Evolutionary conservation across 2,329 filamentous ascomycete species (phyloP), one percentile per base, ranked within the genome.

Genomic region (Aspergillus udagawae): DNA sequence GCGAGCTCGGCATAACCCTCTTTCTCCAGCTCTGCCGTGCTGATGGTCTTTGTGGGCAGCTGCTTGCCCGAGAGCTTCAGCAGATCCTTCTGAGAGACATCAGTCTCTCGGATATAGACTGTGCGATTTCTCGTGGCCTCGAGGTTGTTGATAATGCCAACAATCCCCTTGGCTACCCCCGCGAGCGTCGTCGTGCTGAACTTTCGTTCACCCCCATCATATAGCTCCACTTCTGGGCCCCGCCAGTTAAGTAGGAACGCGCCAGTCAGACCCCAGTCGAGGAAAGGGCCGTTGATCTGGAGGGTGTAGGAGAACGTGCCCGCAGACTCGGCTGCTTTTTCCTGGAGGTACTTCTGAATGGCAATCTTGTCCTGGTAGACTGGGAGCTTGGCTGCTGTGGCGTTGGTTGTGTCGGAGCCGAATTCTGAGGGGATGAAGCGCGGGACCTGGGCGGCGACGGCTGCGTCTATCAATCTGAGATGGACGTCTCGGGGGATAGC

Each of bases 41-140:
- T 20, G 12, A 54, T 23, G 10, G 49, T 20, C 29, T 49, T 54
- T 1, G 44, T 49, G n/a, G 44, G 20, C 52, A 54, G 14, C 9
- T 49, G 17, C 44, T 54, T 54, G 29, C 44, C 21, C 21, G 53
- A 29, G 5, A 54, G 23, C 25, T 28, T 3, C 10, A 54, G 47
- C 21, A 54, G 29, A 23, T 54, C 21, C 3, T 44, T 54, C 45
- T 50, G 53, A 21, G 53, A 50, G 25, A 51, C 29, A 9, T 51
- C 53, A 17, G 25, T 23, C n/a, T 54, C 53, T 6, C 53, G 28
- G 10, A 54, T 20, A 20, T 54, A 47, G 14, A 86, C 73, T 2
- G 67, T 56, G 3, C 77, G 73, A 65, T 87, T 85, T 67, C 77
- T 78, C 0, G 83, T 86, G 65, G 82, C 78, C 2, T 80, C 76